A percentile compares a stretch with the other conserved stretches of the same genome.
Conservation (phyloP, 805 yeast genomes). For the Kluyveromyces siamensis region DNA sequence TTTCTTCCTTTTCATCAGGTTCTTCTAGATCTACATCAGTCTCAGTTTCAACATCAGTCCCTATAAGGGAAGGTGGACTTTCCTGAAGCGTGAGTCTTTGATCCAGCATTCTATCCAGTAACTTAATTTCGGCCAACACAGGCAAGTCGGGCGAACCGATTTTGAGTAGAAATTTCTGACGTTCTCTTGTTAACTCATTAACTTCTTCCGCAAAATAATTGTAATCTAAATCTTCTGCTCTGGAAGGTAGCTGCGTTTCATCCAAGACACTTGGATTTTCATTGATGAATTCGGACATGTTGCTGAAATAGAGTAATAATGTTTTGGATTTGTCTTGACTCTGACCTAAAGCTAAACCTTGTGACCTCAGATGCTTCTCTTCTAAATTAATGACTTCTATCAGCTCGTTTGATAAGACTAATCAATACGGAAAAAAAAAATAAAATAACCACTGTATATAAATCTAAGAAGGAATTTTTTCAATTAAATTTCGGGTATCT, state of each 20-base stretch:
- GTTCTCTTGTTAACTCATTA: constrained; percentile 9
- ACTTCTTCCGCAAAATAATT: constrained; percentile 12
- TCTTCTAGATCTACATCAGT: constrained; percentile 14
- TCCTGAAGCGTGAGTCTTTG: neutral
- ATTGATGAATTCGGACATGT: constrained; percentile 76
- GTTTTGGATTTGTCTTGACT: too few species aligned
- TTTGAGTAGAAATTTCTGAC: constrained; percentile 19
- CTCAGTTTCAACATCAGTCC: constrained; percentile 17
- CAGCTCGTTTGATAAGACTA: too few species aligned
- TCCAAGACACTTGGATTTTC: constrained; percentile 87
- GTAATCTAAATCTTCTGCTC: constrained; percentile 31
- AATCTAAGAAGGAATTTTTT: too few species aligned
- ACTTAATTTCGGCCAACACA: constrained; percentile 20
- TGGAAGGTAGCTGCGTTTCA: constrained; percentile 64
- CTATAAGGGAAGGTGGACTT: constrained; percentile 19
- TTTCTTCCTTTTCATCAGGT: constrained; percentile 35
- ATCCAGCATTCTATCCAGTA: constrained; percentile 19
- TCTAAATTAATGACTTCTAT: too few species aligned
- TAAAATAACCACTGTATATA: too few species aligned
- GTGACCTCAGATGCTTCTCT: too few species aligned
- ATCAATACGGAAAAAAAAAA: too few species aligned
- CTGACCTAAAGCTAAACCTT: too few species aligned
- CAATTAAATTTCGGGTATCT: too few species aligned
- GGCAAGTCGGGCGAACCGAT: constrained; percentile 20
- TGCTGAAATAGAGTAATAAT: neutral